These are phyloP conservation scores for Yamadazyma friedrichii DNA, from an alignment of 1,139 yeast species.

Conservation along the genomic window DNA sequence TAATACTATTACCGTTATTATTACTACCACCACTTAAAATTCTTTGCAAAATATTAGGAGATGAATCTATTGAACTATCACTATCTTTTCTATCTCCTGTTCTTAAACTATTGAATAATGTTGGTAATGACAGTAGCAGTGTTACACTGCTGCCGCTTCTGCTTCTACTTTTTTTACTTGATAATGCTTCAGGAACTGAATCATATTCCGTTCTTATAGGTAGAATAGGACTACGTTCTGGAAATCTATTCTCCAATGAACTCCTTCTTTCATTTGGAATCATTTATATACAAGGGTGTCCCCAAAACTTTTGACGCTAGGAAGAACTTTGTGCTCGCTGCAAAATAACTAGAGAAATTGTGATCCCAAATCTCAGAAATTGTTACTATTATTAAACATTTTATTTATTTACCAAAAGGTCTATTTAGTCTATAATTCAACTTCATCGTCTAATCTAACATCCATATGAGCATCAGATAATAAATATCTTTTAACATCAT, in stretches of 20 bases:
- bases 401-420: neutral
- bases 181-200: neutral
- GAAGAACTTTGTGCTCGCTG: no score
- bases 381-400: neutral
- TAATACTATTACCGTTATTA: neutral
- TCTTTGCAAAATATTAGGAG: slow-evolving; percentile 9
- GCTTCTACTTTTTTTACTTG: slow-evolving; percentile 2
- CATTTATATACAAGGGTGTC: neutral
- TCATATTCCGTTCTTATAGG: neutral
- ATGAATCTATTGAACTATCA: slow-evolving; percentile 11
- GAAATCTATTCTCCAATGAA: neutral
- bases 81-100: slow-evolving; percentile 17
- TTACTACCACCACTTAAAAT: slow-evolving; percentile 8
- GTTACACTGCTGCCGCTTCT: slow-evolving; percentile 14
- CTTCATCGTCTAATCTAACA: slow-evolving; percentile 34
- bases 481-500: slow-evolving; percentile 72
- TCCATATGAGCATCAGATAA: slow-evolving; percentile 28
- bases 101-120: slow-evolving; percentile 21
- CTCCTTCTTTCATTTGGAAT: slow-evolving; percentile 3
- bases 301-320: no score
- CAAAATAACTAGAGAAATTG: neutral
- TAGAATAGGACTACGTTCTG: slow-evolving; percentile 1
- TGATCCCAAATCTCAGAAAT: neutral
- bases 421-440: slow-evolving; percentile 16
- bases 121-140: slow-evolving; percentile 25